Conservation (phyloP, 2,329 filamentous ascomycete species). For the Claviceps capensis region DNA sequence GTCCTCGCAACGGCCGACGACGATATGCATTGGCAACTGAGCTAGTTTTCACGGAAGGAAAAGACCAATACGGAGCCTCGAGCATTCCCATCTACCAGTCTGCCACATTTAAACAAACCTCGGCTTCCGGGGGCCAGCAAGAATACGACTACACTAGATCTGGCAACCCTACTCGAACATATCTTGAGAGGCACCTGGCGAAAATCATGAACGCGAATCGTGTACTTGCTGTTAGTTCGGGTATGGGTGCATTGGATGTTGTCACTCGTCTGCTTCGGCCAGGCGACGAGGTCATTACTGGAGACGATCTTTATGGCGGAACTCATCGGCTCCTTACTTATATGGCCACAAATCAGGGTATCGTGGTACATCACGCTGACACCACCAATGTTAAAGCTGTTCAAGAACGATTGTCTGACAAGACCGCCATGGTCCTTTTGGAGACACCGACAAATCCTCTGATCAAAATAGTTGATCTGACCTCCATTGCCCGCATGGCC, state of each 20-base stretch:
- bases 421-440: conserved; percentile 89
- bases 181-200: conserved; percentile 89
- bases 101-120: conserved; percentile 92
- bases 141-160: conserved; percentile 99
- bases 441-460: conserved; percentile 96
- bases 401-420: conserved; percentile 51
- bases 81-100: conserved; percentile 98
- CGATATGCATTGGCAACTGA: conserved; percentile 93
- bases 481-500: conserved; percentile 58
- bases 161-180: conserved; percentile 89
- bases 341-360: conserved; percentile 75
- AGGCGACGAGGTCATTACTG: conserved; percentile 93
- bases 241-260: conserved; percentile 94
- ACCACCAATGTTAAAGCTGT: conserved; percentile 70
- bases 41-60: conserved; percentile 88
- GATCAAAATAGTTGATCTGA: conserved; percentile 94
- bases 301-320: conserved; percentile 92
- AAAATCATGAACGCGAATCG: conserved; percentile 97
- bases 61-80: conserved; percentile 92
- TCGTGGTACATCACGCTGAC: conserved; percentile 91
- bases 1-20: conserved; percentile 63
- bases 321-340: conserved; percentile 90
- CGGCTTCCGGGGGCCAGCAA: conserved; percentile 59
- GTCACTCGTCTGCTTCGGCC: conserved; percentile 83
- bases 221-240: conserved; percentile 84